A percentile compares a stretch with the other conserved stretches of the same genome.
Conservation (phyloP, 192 early-diverging fungal genomes). For the Mortierella claussenii region DNA sequence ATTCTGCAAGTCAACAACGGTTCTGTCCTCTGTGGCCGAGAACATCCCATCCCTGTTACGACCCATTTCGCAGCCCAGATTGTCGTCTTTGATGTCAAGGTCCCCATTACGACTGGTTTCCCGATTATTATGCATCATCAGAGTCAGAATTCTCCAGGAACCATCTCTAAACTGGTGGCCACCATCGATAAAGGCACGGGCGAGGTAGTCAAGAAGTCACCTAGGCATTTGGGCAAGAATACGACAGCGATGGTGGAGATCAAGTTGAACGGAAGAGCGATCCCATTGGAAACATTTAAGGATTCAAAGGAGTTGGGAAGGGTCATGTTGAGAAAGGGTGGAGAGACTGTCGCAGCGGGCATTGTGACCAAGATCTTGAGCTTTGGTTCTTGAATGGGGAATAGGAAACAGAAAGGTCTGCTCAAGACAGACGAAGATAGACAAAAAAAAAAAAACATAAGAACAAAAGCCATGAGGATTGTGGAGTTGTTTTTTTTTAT, state of each 20-base stretch:
- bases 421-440: too few species aligned
- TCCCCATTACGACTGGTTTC: slow-evolving; percentile 93
- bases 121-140: slow-evolving; percentile 90
- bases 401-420: too few species aligned
- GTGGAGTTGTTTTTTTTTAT: background rate
- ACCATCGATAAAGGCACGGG: slow-evolving; percentile 85
- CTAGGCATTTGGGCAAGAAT: slow-evolving; percentile 66
- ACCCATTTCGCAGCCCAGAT: slow-evolving; percentile 84
- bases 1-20: slow-evolving; percentile 78
- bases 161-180: slow-evolving; percentile 78
- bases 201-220: slow-evolving; percentile 86
- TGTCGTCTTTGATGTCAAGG: slow-evolving; percentile 92
- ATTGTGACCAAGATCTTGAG: slow-evolving; percentile 66
- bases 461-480: background rate
- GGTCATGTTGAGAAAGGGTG: slow-evolving; percentile 85
- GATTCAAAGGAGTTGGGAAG: slow-evolving; percentile 91
- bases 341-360: slow-evolving; percentile 91
- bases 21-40: slow-evolving; percentile 82
- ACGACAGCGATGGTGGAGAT: slow-evolving; percentile 89
- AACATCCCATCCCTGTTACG: slow-evolving; percentile 79
- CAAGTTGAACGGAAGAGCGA: slow-evolving; percentile 68
- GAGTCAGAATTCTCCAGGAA: slow-evolving; percentile 82
- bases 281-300: slow-evolving; percentile 88
- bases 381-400: too few species aligned
- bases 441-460: background rate